Evolutionary conservation across 495 filamentous ascomycete genomes (phyloP).

Genomic region (Aspergillus asperescens): DNA sequence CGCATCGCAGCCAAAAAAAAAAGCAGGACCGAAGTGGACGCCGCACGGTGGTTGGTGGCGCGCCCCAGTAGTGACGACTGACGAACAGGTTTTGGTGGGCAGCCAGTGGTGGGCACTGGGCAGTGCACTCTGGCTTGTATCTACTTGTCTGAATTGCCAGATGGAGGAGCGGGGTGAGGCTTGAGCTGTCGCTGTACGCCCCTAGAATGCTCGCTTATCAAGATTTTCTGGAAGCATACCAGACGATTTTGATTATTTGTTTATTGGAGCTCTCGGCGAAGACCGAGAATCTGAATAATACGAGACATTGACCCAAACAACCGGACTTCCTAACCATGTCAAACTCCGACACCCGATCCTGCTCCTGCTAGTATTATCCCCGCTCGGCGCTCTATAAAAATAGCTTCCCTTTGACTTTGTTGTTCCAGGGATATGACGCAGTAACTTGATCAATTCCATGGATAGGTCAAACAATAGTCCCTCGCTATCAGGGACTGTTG

Average conservation of each 20-base stretch:
- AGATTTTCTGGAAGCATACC: not conserved
- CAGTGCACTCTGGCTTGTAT: constrained; percentile 1
- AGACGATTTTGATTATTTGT: not conserved
- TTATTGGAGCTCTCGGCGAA: too few relatives aligned
- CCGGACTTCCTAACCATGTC: not conserved
- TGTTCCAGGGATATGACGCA: constrained; percentile 1
- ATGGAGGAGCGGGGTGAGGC: not conserved
- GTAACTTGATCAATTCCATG: not conserved
- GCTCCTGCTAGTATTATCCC: not conserved
- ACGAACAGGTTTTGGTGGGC: not conserved
- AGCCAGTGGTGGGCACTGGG: too few relatives aligned
- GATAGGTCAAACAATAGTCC: not conserved
- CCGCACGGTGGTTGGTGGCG: not conserved
- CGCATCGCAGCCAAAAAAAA: constrained; percentile 1
- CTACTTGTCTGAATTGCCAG: not conserved
- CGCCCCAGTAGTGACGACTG: not conserved
- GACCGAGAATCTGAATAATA: too few relatives aligned
- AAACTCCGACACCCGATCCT: not conserved
- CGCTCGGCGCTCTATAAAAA: not conserved
- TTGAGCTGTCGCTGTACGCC: not conserved
- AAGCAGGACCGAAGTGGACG: not conserved
- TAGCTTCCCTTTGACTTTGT: constrained; percentile 1
- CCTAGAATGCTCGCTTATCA: not conserved
- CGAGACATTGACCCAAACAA: not conserved
- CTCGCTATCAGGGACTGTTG: too few relatives aligned